phyloP scores from a whole-genome alignment of 2,329 filamentous ascomycete genomes.

The Cladosporium phlei region DNA sequence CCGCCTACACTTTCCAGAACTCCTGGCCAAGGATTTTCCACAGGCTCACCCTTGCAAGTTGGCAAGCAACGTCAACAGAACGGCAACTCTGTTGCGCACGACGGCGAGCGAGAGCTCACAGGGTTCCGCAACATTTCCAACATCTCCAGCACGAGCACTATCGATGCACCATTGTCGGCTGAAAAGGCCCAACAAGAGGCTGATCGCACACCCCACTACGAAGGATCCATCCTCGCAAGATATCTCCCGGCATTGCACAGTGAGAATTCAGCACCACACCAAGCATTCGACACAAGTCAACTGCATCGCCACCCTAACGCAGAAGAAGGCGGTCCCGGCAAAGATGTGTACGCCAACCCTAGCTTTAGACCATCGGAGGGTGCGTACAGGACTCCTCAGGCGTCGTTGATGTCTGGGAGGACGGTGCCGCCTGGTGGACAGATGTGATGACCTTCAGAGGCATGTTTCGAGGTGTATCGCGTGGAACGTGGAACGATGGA shows the following conservation, averaged over 20 bases:
- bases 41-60: slow-evolving; percentile 24
- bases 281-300: slow-evolving; percentile 25
- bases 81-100: slow-evolving; percentile 19
- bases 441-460: too few relatives aligned
- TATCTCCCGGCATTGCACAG: slow-evolving; percentile 16
- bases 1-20: background rate
- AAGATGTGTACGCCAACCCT: slow-evolving; percentile 20
- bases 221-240: slow-evolving; percentile 7
- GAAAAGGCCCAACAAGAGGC: slow-evolving; percentile 23
- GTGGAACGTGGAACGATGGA: background rate
- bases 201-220: slow-evolving; percentile 16
- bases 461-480: too few relatives aligned
- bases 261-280: slow-evolving; percentile 22
- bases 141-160: slow-evolving; percentile 38
- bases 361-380: slow-evolving; percentile 26
- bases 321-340: slow-evolving; percentile 10
- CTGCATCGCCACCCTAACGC: slow-evolving; percentile 22
- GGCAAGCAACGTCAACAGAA: slow-evolving; percentile 24
- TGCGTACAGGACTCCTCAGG: slow-evolving; percentile 22
- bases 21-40: background rate
- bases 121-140: slow-evolving; percentile 15
- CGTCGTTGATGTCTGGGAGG: slow-evolving; percentile 12
- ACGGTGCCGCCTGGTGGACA: slow-evolving; percentile 3
- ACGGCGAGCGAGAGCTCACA: slow-evolving; percentile 28
- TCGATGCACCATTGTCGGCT: slow-evolving; percentile 27